Percentiles rank a stretch among this genome's conserved stretches.
These are phyloP conservation scores for Fennellomyces sp. DNA, from an alignment of 371 early-diverging fungal genomes.

Conservation along the genomic window DNA sequence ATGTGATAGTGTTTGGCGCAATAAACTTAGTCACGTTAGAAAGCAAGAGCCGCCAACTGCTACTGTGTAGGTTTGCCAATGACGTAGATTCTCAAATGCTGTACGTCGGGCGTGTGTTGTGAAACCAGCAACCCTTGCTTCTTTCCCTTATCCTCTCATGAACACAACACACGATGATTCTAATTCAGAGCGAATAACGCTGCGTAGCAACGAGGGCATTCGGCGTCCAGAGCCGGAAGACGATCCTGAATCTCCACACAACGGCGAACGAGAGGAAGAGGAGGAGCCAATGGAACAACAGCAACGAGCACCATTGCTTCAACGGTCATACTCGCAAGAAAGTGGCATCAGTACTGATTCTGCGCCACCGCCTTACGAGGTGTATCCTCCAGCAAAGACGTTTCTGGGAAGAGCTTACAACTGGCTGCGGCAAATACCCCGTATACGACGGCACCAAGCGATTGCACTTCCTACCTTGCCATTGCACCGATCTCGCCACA, in stretches of 20 bases:
- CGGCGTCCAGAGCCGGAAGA: not conserved
- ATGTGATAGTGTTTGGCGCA: too few species aligned
- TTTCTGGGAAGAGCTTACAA: constrained; percentile 42
- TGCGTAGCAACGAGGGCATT: constrained; percentile 2
- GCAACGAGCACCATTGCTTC: constrained; percentile 6
- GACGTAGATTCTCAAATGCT: not conserved
- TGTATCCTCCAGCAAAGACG: constrained; percentile 51
- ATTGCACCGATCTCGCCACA: constrained; percentile 10
- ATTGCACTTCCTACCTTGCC: constrained; percentile 43
- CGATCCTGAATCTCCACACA: not conserved
- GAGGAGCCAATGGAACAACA: not conserved
- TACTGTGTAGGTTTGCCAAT: not conserved
- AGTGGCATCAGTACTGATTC: constrained; percentile 47
- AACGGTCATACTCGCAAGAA: constrained; percentile 29
- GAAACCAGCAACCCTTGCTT: not conserved
- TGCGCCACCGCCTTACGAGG: constrained; percentile 51
- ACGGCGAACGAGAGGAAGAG: not conserved
- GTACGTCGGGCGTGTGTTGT: not conserved
- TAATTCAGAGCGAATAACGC: constrained; percentile 9
- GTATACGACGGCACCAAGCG: constrained; percentile 41
- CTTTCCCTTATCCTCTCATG: not conserved
- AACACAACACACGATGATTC: constrained; percentile 7
- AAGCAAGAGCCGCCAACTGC: too few species aligned
- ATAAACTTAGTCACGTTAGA: constrained; percentile 10
- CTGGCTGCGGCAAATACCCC: constrained; percentile 48